Percentiles rank a stretch among this genome's conserved stretches.
Conservation (phyloP, 768 basidiomycete genomes). For the Sporobolomyces roseus region DNA sequence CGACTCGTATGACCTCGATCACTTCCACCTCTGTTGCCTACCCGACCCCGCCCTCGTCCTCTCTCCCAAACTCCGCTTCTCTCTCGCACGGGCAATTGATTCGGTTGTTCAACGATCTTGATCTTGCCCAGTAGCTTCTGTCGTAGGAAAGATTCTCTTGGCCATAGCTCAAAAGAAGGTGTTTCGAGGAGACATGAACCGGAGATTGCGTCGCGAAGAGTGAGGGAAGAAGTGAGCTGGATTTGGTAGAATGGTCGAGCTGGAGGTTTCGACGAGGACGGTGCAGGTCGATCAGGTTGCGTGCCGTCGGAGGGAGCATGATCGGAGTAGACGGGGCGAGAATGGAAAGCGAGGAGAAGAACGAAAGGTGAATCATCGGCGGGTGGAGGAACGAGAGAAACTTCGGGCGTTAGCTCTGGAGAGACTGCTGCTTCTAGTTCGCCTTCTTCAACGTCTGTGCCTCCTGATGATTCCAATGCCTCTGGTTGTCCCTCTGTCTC, state of each 20-base stretch:
- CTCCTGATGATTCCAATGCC: neutral
- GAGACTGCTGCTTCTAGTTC: neutral
- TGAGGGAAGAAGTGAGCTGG: neutral
- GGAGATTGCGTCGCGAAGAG: slow-evolving; percentile 19
- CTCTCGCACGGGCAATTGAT: neutral
- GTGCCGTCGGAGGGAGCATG: neutral
- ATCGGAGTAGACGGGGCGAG: slow-evolving; percentile 8
- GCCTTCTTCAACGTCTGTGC: neutral
- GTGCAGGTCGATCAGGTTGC: neutral
- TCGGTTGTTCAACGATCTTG: slow-evolving; percentile 24
- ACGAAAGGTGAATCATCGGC: slow-evolving; percentile 30
- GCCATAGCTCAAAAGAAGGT: slow-evolving; percentile 37
- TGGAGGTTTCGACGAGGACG: neutral
- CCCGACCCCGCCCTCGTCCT: slow-evolving; percentile 9
- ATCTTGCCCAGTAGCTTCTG: slow-evolving; percentile 22
- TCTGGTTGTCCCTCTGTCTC: neutral
- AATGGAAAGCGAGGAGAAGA: slow-evolving; percentile 33
- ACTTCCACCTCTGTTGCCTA: slow-evolving; percentile 10
- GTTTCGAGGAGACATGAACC: slow-evolving; percentile 31
- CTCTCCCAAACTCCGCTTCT: slow-evolving; percentile 3
- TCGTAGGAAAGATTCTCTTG: slow-evolving; percentile 27
- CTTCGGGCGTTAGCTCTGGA: neutral
- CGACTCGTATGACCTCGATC: neutral
- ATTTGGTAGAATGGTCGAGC: slow-evolving; percentile 4
- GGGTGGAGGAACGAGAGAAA: no score